Percentiles rank a stretch among this genome's conserved stretches.
phyloP scores from a whole-genome alignment of 768 basidiomycete genomes.

The Tricholoma sp. region DNA sequence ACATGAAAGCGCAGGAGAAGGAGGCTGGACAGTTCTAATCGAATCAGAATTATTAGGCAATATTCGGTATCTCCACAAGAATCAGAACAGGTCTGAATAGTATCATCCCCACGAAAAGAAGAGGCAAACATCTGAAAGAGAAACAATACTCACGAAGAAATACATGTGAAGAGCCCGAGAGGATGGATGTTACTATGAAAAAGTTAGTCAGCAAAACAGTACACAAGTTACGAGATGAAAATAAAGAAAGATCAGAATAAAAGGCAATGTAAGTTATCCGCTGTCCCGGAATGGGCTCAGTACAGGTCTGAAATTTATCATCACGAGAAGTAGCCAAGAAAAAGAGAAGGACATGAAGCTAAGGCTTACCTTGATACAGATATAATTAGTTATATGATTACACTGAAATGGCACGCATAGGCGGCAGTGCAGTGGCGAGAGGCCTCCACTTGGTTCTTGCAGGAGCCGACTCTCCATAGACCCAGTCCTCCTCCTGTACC shows the following conservation, averaged over 20 bases:
- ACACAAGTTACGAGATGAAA: background rate
- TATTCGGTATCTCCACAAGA: constrained; percentile 48
- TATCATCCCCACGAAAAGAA: constrained; percentile 34
- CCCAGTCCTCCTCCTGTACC: constrained; percentile 54
- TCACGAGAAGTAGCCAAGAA: constrained; percentile 26
- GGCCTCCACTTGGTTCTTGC: constrained; percentile 47
- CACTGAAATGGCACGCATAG: constrained; percentile 29
- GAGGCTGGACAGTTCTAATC: background rate
- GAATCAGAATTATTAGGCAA: constrained; percentile 46
- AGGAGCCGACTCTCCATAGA: constrained; percentile 54
- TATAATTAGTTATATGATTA: constrained; percentile 13
- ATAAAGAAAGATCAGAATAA: constrained; percentile 32
- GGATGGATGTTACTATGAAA: background rate
- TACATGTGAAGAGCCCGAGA: constrained; percentile 10
- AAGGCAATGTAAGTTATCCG: constrained; percentile 67
- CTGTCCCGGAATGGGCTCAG: constrained; percentile 47
- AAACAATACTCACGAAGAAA: constrained; percentile 30
- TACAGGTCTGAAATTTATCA: constrained; percentile 79
- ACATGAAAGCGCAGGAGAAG: background rate
- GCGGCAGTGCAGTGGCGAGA: constrained; percentile 53
- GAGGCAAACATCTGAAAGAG: background rate
- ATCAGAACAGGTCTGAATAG: constrained; percentile 68
- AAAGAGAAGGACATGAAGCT: background rate
- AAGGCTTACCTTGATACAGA: constrained; percentile 12
- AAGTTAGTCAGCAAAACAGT: constrained; percentile 11